These are phyloP conservation scores for Tetracladium maxilliforme DNA, from an alignment of 2,329 filamentous ascomycete genomes.

Conservation along the genomic window DNA sequence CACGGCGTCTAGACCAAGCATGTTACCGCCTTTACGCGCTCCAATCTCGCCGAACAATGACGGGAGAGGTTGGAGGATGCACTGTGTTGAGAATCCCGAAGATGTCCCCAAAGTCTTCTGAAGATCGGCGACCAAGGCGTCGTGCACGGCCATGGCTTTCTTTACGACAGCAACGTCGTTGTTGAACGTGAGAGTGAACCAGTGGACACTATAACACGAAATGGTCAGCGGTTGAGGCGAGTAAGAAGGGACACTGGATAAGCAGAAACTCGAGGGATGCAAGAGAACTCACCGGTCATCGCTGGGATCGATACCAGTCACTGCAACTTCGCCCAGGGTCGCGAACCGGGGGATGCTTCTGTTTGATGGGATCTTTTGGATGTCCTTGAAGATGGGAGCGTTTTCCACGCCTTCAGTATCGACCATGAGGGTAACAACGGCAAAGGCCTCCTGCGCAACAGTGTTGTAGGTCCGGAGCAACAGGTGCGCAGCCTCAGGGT, in stretches of 20 bases:
- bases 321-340: too few relatives aligned
- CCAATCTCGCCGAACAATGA: constrained; percentile 1
- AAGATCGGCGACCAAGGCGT: background rate
- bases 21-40: background rate
- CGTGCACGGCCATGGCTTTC: background rate
- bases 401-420: too few relatives aligned
- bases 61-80: constrained; percentile 5
- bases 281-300: constrained; percentile 1
- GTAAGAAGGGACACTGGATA: constrained; percentile 3
- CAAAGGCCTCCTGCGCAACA: too few relatives aligned
- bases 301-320: too few relatives aligned
- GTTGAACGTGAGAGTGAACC: constrained; percentile 3
- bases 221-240: constrained; percentile 6
- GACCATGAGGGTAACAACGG: too few relatives aligned
- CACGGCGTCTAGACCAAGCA: constrained; percentile 2
- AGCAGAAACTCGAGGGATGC: constrained; percentile 3
- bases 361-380: too few relatives aligned
- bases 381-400: too few relatives aligned
- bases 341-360: too few relatives aligned
- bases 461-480: too few relatives aligned
- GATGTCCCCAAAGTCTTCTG: too few relatives aligned
- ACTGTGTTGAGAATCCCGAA: constrained; percentile 3
- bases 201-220: constrained; percentile 4
- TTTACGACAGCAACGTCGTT: constrained; percentile 1
- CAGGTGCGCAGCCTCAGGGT: constrained; percentile 4